Evolutionary conservation across 1,284 basidiomycete species (phyloP), one percentile per base, ranked within the genome.

Genomic region (Ganoderma leucocontextum): DNA sequence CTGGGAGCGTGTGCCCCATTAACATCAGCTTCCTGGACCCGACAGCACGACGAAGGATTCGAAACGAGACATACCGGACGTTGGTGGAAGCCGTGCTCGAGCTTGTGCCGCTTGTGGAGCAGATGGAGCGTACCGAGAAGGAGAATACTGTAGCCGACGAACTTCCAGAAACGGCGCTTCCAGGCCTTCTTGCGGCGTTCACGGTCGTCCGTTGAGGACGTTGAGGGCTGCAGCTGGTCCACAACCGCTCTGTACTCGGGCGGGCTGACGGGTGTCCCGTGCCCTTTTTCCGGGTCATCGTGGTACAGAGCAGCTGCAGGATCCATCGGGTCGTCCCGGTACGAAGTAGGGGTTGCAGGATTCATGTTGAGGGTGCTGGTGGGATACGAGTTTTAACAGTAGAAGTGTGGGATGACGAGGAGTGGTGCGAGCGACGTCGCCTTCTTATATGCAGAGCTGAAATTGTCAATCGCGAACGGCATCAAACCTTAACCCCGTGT

Each of bases 91-190:
- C 62, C 52, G 13, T 60, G 35, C 13, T 38, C 15, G 61, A 36
- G 49, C n/a, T 49, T 25, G 42, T 33, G 61, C n/a, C n/a, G 36
- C 39, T 44, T 36, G 62, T 49, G 52, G 29, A 70, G 38, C 12
- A 62, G 47, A 39, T 68, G 52, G 52, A 72, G 55, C 19, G 64
- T 33, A 42, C 65, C 44, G 15, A 70, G 44, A 36, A 66, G 39
- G 33, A 70, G 44, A 15, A 70, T 13, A 19, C 60, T 41, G 63
- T 69, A 69, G 63, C 59, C 61, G 10, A 63, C 39, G 42, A 70
- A 67, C 57, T 67, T 61, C 67, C 71, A 72, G 69, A 70, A 66
- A n/a, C 71, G 69, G 12, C 67, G 71, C 67, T 69, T 70, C 63
- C 69, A 7, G 10, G 47, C 41, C 41, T 61, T 62, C 59, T 69